These are phyloP conservation scores for Chytriomyces sp. DNA, from an alignment of 192 early-diverging fungal species.

Conservation along the genomic window DNA sequence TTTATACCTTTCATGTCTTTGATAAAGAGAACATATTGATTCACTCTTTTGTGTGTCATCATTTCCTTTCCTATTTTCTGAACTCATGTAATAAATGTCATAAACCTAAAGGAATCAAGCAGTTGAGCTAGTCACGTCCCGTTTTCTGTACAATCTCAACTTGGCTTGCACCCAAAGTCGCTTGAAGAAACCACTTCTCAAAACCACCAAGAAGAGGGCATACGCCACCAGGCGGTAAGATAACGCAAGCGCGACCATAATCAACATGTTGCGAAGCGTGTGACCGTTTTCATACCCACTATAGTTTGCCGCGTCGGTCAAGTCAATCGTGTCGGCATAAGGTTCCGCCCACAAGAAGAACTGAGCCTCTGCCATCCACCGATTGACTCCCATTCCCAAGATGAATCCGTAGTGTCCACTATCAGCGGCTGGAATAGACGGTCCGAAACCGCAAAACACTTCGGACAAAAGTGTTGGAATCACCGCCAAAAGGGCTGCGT, in stretches of 20 bases:
- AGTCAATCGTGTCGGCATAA: constrained; percentile 16
- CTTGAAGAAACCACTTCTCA: background rate
- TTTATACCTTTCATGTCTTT: too few relatives aligned
- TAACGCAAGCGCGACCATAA: constrained; percentile 41
- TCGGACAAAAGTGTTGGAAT: constrained; percentile 25
- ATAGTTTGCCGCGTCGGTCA: background rate
- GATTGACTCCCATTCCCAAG: constrained; percentile 33
- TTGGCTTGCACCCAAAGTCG: constrained; percentile 9
- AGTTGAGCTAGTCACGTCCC: too few relatives aligned
- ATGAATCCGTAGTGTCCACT: constrained; percentile 25
- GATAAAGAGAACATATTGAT: too few relatives aligned
- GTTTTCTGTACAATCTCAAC: background rate
- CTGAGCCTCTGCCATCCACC: constrained; percentile 39
- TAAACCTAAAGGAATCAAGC: too few relatives aligned
- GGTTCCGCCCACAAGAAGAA: constrained; percentile 21
- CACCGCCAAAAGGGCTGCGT: constrained; percentile 38
- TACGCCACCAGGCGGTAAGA: constrained; percentile 41
- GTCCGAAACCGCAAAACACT: constrained; percentile 42
- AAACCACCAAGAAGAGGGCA: constrained; percentile 30
- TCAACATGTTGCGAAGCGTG: constrained; percentile 25
- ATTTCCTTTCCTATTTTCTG: too few relatives aligned
- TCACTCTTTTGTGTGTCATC: too few relatives aligned
- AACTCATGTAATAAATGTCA: too few relatives aligned
- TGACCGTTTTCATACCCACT: constrained; percentile 39
- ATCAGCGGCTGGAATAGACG: constrained; percentile 24